Evolutionary conservation across 2,329 filamentous ascomycete species (phyloP).

Genomic region (Cadophora gregata): DNA sequence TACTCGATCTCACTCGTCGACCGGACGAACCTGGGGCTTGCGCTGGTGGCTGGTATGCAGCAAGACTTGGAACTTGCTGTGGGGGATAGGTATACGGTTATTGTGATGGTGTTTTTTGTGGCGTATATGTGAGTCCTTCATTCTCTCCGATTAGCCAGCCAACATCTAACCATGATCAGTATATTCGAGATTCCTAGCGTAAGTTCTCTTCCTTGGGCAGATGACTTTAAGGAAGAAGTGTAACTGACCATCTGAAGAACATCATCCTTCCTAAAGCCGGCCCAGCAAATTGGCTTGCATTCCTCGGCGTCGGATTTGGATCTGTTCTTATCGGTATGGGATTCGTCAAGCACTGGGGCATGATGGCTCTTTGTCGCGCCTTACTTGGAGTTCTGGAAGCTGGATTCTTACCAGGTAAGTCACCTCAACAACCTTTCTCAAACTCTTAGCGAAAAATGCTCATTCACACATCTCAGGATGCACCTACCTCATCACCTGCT

Average conservation of each 20-base stretch:
- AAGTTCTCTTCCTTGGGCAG: neutral
- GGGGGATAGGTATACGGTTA: constrained; percentile 15
- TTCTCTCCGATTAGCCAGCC: too few species aligned
- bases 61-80: constrained; percentile 6
- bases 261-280: constrained; percentile 17
- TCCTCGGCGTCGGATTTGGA: constrained; percentile 17
- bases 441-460: too few species aligned
- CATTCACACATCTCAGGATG: constrained; percentile 4
- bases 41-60: constrained; percentile 66
- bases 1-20: constrained; percentile 82
- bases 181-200: constrained; percentile 21
- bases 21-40: constrained; percentile 73
- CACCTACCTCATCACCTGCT: constrained; percentile 20
- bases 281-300: constrained; percentile 20
- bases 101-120: constrained; percentile 20
- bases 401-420: constrained; percentile 32
- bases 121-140: constrained; percentile 8
- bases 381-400: constrained; percentile 34
- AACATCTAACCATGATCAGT: neutral
- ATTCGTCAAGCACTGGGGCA: constrained; percentile 41
- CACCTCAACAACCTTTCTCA: neutral
- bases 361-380: constrained; percentile 29
- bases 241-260: constrained; percentile 2
- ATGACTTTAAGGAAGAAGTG: neutral
- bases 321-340: constrained; percentile 31